Conservation (phyloP, 2,329 filamentous ascomycete genomes). For the Aureobasidium zeae region DNA sequence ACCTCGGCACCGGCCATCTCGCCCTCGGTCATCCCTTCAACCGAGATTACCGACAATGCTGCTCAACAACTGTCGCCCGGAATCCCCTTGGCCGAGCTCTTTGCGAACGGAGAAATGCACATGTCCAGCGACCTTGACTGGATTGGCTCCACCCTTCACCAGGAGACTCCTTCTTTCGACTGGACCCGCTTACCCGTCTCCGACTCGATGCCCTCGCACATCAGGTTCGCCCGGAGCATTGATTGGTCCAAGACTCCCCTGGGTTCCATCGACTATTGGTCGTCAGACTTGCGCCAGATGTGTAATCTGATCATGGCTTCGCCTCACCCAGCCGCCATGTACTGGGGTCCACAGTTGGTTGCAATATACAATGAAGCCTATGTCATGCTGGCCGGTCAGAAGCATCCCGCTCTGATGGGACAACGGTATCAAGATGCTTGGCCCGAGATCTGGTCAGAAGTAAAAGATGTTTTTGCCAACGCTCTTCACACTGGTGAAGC, state of each 20-base stretch:
- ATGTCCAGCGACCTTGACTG: constrained; percentile 30
- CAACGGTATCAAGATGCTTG: constrained; percentile 58
- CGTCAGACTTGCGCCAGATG: constrained; percentile 62
- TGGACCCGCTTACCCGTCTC: constrained; percentile 66
- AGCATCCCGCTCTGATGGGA: constrained; percentile 70
- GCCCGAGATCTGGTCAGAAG: constrained; percentile 64
- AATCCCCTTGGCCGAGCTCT: background rate
- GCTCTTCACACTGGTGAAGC: constrained; percentile 64
- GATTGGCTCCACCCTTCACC: constrained; percentile 23
- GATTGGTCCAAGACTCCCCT: constrained; percentile 67
- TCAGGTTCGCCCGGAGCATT: constrained; percentile 60
- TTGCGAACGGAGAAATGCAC: constrained; percentile 33
- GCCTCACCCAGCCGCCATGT: constrained; percentile 59
- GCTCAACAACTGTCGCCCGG: background rate
- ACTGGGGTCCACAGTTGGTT: constrained; percentile 64
- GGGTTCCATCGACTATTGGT: constrained; percentile 68
- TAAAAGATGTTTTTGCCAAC: constrained; percentile 58
- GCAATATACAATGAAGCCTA: constrained; percentile 67
- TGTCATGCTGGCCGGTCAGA: constrained; percentile 60
- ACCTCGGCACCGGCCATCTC: constrained; percentile 4
- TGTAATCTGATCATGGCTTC: constrained; percentile 74
- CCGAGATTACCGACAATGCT: constrained; percentile 8
- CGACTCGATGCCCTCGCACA: constrained; percentile 57
- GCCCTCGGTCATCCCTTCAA: constrained; percentile 13
- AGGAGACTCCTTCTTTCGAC: constrained; percentile 54